Evolutionary conservation across 306 rosid genomes (phyloP), one percentile per base, ranked within the genome.

Genomic region (Citrullus colocynthis): DNA sequence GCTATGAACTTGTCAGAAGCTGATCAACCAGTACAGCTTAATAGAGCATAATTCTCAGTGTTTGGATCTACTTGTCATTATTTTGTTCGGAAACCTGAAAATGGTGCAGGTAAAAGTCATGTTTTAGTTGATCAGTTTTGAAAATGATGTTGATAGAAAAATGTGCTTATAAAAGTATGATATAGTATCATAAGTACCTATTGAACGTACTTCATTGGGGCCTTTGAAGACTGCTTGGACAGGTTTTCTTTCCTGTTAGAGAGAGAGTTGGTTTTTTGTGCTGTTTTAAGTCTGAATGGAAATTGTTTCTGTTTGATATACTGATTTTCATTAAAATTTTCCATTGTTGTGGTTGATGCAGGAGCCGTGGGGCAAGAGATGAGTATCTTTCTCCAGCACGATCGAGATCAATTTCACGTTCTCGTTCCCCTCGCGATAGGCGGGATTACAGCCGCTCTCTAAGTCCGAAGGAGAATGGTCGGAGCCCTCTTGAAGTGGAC

Each of bases 21-120:
- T 89, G 99, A 82, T 90, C 93, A 87, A 88, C 94, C 93, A 77
- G 90, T 86, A 79, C 93, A 88, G 86, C 89, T 84, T 88, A 90
- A 80, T 82, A 80, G 82, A 85, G 84, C 88, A 82, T 95, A 90
- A 84, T 88, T 89, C 83, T 88, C 90, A 86, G 80, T 91, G 86
- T 92, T 88, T 92, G 96, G 96, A 87, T 88, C 84, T 84, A 85
- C 88, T 87, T 92, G 83, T 90, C 91, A 82, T 89, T 79, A 82
- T 89, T 90, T 86, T 92, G 87, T 91, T 86, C 93, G 63, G 90
- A 86, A 89, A 96, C 88, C 90, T 83, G 91, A 88, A 87, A 81
- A 90, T 89, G 92, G 93, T 92, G 84, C 93, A 96, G 99, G 96
- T 92, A 96, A 84, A 91, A 89, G 96, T 85, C 87, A 86, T 81